phyloP scores from a whole-genome alignment of 129 eudicot genomes.

The Glebionis coronaria region DNA sequence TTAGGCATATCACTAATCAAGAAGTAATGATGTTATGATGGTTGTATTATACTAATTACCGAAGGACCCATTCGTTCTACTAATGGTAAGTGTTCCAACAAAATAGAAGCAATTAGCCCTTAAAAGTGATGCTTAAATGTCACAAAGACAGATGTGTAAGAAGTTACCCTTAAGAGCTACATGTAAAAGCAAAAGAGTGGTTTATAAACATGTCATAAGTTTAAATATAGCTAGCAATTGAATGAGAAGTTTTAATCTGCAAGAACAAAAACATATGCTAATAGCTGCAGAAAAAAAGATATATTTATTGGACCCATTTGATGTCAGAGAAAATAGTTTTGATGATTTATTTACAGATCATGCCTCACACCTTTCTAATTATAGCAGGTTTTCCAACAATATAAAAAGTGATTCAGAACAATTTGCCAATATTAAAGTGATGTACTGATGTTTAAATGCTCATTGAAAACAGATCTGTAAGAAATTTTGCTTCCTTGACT shows the following conservation, averaged over 20 bases:
- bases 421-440: too few species aligned
- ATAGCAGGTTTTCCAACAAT: too few species aligned
- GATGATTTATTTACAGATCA: too few species aligned
- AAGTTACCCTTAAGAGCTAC: neutral
- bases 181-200: neutral
- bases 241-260: too few species aligned
- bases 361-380: too few species aligned
- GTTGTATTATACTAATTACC: neutral
- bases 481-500: neutral
- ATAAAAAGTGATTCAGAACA: too few species aligned
- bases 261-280: too few species aligned
- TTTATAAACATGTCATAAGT: neutral
- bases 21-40: neutral
- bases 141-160: neutral
- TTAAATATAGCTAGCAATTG: too few species aligned
- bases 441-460: neutral
- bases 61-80: neutral
- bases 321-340: too few species aligned
- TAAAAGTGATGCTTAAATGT: neutral
- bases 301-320: too few species aligned
- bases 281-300: too few species aligned
- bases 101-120: neutral
- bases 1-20: too few species aligned
- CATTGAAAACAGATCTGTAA: neutral
- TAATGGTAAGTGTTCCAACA: slow-evolving; percentile 6